Conservation (phyloP, 306 rosid genomes). For the Castanea mollissima region DNA sequence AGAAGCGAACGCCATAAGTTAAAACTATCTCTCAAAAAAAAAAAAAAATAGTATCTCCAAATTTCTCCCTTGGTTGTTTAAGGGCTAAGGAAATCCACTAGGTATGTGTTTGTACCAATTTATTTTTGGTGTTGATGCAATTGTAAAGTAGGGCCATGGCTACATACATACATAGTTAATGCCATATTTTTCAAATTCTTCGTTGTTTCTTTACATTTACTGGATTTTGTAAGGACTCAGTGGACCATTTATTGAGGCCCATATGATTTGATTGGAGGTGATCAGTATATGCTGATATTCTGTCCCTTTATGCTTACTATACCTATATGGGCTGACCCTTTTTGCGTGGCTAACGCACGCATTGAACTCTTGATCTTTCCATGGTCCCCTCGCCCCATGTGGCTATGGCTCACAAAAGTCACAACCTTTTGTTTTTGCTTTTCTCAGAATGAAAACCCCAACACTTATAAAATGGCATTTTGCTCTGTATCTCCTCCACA, state of each 20-base stretch:
- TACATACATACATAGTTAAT: background rate
- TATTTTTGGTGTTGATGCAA: too few relatives aligned
- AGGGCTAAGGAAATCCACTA: too few relatives aligned
- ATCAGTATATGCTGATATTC: background rate
- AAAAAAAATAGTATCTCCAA: too few relatives aligned
- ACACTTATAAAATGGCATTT: background rate
- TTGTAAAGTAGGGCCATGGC: too few relatives aligned
- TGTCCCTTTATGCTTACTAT: background rate
- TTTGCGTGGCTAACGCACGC: constrained; percentile 3
- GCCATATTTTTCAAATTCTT: background rate
- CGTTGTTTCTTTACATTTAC: background rate
- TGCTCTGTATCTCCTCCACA: background rate
- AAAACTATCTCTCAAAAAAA: too few relatives aligned
- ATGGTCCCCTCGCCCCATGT: constrained; percentile 32
- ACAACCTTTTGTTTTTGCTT: constrained; percentile 2
- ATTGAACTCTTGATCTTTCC: background rate
- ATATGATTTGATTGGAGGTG: constrained; percentile 22
- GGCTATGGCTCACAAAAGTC: constrained; percentile 8
- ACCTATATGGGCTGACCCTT: background rate
- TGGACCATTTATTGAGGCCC: constrained; percentile 16
- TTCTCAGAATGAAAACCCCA: constrained; percentile 2
- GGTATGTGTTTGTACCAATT: too few relatives aligned
- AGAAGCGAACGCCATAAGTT: too few relatives aligned
- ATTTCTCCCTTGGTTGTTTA: too few relatives aligned
- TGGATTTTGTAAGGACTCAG: background rate